Evolutionary conservation across 441 rosid species (phyloP), one percentile per base, ranked within the genome.

Genomic region (Pelargonium hybrid): DNA sequence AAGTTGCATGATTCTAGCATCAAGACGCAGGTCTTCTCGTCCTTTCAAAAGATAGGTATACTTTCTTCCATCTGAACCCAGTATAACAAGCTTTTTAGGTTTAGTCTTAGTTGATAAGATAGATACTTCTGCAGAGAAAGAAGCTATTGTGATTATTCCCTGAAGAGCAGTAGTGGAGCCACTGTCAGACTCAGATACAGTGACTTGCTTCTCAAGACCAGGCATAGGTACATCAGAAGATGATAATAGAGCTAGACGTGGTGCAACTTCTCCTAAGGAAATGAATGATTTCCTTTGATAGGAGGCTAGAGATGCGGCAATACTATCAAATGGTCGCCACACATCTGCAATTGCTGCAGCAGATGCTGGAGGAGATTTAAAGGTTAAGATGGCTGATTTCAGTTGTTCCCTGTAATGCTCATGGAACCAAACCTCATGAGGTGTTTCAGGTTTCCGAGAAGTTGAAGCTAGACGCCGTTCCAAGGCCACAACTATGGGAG

Each of bases 1-100:
- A 77, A 94, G 85, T 80, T 94, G 99, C 99, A 92, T 94, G 73
- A 94, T 94, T 89, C 99, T 89, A 69, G 99, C 99, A 81, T 94
- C 99, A 76, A 94, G 98, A 56, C 97, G 99, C 82, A 94, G 83
- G 81, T 94, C 99, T 82, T 94, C 99, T 76, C 97, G 90, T 71
- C 99, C 99, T 84, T 94, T 94, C 78, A 94, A 81, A 61, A 94
- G 88, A 83, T 89, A 94, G 66, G 93, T 87, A 78, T 92, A 90
- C 74, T 85, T 84, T 78, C 82, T 83, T 69, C 99, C 99, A 86
- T 94, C 98, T 69, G 98, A 94, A 70, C 99, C 99, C 84, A 84
- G 77, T 78, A 92, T 84, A 74, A 79, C 85, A 77, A 94, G 90
- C 82, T 92, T 94, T 86, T 94, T 94, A 72, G 99, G 99, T 78